Evolutionary conservation across 768 basidiomycete genomes (phyloP).

Genomic region (Sarcomyxa edulis): DNA sequence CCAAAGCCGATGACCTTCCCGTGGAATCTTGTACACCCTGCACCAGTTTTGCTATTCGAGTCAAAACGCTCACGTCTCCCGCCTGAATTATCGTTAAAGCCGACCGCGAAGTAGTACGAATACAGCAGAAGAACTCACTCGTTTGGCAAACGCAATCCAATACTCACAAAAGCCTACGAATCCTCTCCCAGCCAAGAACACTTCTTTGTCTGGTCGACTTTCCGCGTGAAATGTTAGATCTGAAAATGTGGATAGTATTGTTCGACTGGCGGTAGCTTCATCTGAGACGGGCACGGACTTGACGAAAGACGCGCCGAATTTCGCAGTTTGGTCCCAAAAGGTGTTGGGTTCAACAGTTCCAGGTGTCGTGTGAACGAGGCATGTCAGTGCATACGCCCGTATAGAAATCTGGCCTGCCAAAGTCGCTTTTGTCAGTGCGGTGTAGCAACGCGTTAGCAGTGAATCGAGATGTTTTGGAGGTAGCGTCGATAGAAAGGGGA

Average conservation of each 20-base stretch:
- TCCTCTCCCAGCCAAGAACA: slow-evolving; percentile 42
- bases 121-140: slow-evolving; percentile 31
- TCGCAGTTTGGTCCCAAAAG: slow-evolving; percentile 69
- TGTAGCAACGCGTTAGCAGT: slow-evolving; percentile 57
- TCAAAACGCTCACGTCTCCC: slow-evolving; percentile 40
- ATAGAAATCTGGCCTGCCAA: slow-evolving; percentile 28
- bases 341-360: slow-evolving; percentile 43
- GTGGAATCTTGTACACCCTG: too few species aligned
- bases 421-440: slow-evolving; percentile 38
- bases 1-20: too few species aligned
- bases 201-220: slow-evolving; percentile 23
- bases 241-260: slow-evolving; percentile 38
- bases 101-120: background rate
- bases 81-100: slow-evolving; percentile 25
- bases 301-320: slow-evolving; percentile 41
- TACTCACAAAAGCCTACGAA: slow-evolving; percentile 68
- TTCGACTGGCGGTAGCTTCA: slow-evolving; percentile 23
- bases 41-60: slow-evolving; percentile 41
- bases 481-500: slow-evolving; percentile 35
- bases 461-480: slow-evolving; percentile 52
- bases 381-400: slow-evolving; percentile 44
- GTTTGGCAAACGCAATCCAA: slow-evolving; percentile 64
- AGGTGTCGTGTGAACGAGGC: slow-evolving; percentile 37
- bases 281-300: slow-evolving; percentile 25
- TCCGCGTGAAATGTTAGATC: slow-evolving; percentile 38